A percentile compares a stretch with the other conserved stretches of the same genome.
phyloP scores from a whole-genome alignment of 2,329 filamentous ascomycete species.

The Fusarium burgessii region DNA sequence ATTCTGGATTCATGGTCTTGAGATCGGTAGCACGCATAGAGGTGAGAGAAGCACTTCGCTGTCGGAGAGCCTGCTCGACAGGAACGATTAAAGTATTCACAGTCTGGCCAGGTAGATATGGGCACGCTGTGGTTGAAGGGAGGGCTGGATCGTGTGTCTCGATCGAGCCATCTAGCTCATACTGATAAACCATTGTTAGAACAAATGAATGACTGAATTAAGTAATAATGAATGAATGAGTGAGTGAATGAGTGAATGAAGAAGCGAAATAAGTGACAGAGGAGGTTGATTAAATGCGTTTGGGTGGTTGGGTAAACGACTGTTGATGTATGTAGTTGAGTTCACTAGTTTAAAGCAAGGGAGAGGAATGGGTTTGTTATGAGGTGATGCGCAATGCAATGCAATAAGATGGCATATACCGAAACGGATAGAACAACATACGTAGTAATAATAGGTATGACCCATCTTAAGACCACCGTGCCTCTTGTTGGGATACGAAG shows the following conservation, averaged over 20 bases:
- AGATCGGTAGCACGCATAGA: conserved; percentile 69
- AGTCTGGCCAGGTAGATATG: conserved; percentile 86
- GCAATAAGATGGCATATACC: conserved; percentile 14
- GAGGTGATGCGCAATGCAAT: conserved; percentile 15
- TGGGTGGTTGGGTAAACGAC: conserved; percentile 30
- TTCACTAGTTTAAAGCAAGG: conserved; percentile 37
- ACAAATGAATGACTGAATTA: conserved; percentile 27
- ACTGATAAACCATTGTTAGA: conserved; percentile 64
- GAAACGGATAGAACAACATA: conserved; percentile 61
- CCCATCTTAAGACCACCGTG: conserved; percentile 91
- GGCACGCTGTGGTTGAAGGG: conserved; percentile 82
- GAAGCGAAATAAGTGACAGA: conserved; percentile 23
- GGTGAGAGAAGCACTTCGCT: conserved; percentile 74
- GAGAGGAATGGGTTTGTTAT: conserved; percentile 32
- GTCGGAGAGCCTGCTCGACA: conserved; percentile 69
- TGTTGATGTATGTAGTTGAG: conserved; percentile 22
- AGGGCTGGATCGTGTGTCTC: conserved; percentile 81
- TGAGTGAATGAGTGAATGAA: conserved; percentile 6
- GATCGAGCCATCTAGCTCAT: conserved; percentile 81
- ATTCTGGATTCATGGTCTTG: conserved; percentile 81
- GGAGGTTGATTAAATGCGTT: conserved; percentile 35
- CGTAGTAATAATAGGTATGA: conserved; percentile 95
- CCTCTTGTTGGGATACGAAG: conserved; percentile 60
- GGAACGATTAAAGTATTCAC: conserved; percentile 89
- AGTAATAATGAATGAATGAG: not conserved